Base-by-base conservation (phyloP, 306 rosid genomes). In the Ammopiptanthus mongolicus region DNA sequence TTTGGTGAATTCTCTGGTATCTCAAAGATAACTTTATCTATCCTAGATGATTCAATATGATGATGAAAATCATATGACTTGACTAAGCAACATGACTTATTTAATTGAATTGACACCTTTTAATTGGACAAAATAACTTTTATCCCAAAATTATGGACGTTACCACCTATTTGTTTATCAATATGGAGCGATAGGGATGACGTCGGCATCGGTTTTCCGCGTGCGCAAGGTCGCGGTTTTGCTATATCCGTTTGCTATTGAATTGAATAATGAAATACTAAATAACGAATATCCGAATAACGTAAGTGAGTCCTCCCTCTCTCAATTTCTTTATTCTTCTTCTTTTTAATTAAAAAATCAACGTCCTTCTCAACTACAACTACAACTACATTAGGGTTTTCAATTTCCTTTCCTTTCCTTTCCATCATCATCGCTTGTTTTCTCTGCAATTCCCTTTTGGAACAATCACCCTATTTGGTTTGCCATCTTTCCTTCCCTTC, bases 151-250 rank as follows among this genome's bases (percentile, higher is more conserved):
- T n/a, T n/a, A n/a, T n/a, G n/a, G n/a, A n/a, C n/a, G n/a, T n/a
- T n/a, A n/a, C n/a, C n/a, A n/a, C n/a, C n/a, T n/a, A n/a, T n/a
- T n/a, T n/a, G n/a, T n/a, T n/a, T n/a, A n/a, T n/a, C n/a, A n/a
- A n/a, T n/a, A 5, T 31, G 4, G 39, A 0, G 1, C 8, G 44
- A 12, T 37, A 0, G 3, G 12, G 12, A 1, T 37, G 70, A 73
- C 69, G 65, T 77, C 84, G 73, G 75, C 80, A 47, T 14, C 9
- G 17, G 1, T 80, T 23, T 50, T 81, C 84, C 53, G 84, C 77
- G 84, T 69, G 80, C 84, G 77, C 61, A 18, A 66, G 51, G 84
- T 75, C n/a, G 46, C 77, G 84, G 84, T 75, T 81, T 81, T 69
- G 44, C 4, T 19, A 8, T 1, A 65, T 34, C 57, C 71, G 14